Evolutionary conservation across 1,284 basidiomycete genomes (phyloP), one percentile per base, ranked within the genome.

Genomic region (Fomitopsis betulina): DNA sequence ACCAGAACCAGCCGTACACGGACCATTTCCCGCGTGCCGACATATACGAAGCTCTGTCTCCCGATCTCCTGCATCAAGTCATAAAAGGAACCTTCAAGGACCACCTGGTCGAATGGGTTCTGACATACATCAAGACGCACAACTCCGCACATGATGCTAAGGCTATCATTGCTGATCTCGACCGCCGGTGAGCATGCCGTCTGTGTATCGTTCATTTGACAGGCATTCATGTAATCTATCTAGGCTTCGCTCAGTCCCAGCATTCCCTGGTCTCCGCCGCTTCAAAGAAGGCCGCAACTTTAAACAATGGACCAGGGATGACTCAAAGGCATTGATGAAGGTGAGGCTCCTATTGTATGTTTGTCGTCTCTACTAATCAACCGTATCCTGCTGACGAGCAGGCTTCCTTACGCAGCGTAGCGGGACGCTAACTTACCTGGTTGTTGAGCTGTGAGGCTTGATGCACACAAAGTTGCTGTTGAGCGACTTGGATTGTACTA

Each of bases 241-340:
- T 12, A 61, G 60, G 2, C 19, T 66, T 50, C 60, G 60, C 3
- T 54, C 52, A 0, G 59, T 53, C 0, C 63, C 66, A 0, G 3
- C 42, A 9, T 68, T 65, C 37, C 58, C 62, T 2, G 65, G 62
- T 1, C 50, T 68, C 1, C 57, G 61, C 0, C 57, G 59, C 0
- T 68, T 68, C 37, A 58, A 53, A 0, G 25, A 66, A 27, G 63
- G 66, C 0, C 49, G 58, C 8, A 56, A 56, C 45, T 68, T 68
- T 56, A 62, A 62, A 17, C 60, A 64, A 40, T 68, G 67, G 67
- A 68, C 65, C 2, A 65, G 67, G 0, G 47, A 68, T 21, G 62
- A 68, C 30, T 67, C 64, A 0, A 66, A 67, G 45, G 67, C 58
- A 0, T 38, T 68, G 3, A 68, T 68, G 67, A 67, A 68, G 62